Evolutionary conservation across 805 yeast genomes (phyloP).

Genomic region (Torulaspora indica): DNA sequence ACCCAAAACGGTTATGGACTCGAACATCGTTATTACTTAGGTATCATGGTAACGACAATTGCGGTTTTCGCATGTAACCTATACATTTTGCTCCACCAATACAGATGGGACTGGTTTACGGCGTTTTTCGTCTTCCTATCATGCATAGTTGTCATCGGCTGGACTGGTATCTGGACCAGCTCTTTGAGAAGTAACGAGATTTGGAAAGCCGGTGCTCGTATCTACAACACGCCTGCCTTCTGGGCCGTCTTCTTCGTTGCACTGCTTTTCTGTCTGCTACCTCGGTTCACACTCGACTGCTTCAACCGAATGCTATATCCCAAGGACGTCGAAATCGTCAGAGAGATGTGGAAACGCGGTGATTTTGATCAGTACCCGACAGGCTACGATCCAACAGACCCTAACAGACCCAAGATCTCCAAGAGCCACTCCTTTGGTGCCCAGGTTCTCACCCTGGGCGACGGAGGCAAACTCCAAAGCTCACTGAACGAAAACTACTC

Average conservation of each 20-base stretch:
- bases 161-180: slow-evolving; percentile 81
- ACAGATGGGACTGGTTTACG: slow-evolving; percentile 79
- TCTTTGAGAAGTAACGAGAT: slow-evolving; percentile 50
- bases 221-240: slow-evolving; percentile 55
- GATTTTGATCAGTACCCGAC: slow-evolving; percentile 62
- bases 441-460: slow-evolving; percentile 30
- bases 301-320: slow-evolving; percentile 52
- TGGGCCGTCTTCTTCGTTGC: slow-evolving; percentile 71
- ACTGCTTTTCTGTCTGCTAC: slow-evolving; percentile 57
- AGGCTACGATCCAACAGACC: slow-evolving; percentile 77
- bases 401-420: slow-evolving; percentile 52
- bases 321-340: slow-evolving; percentile 63
- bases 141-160: slow-evolving; percentile 55
- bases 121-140: slow-evolving; percentile 53
- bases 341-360: slow-evolving; percentile 66
- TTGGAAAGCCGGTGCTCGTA: slow-evolving; percentile 59
- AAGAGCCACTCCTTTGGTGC: slow-evolving; percentile 39
- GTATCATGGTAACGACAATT: slow-evolving; percentile 61
- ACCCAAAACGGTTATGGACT: slow-evolving; percentile 51
- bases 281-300: slow-evolving; percentile 61
- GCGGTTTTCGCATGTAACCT: slow-evolving; percentile 63
- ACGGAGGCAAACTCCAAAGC: slow-evolving; percentile 26
- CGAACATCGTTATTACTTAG: slow-evolving; percentile 72
- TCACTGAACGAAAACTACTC: slow-evolving; percentile 19
- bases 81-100: slow-evolving; percentile 61